Conservation (phyloP, 108 stramenopile genomes). For the Pseudonitzschia pungens region DNA sequence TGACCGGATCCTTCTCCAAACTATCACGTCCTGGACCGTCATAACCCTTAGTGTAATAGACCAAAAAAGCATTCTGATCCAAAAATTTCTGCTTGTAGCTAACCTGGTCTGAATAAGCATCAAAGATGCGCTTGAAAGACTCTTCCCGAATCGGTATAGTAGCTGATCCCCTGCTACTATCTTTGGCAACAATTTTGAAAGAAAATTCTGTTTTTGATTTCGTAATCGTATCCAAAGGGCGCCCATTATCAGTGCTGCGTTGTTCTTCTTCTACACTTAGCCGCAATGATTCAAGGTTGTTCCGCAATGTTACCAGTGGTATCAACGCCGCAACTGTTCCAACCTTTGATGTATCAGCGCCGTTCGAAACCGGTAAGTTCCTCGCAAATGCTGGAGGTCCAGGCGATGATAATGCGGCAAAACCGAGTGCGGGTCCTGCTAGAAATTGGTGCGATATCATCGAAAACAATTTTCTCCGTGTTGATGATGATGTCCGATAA, state of each 20-base stretch:
- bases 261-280: constrained; percentile 17
- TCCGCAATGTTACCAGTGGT: constrained; percentile 52
- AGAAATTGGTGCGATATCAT: background rate
- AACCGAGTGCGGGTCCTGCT: background rate
- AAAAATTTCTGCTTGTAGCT: constrained; percentile 85
- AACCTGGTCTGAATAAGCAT: constrained; percentile 73
- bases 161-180: background rate
- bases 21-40: constrained; percentile 71
- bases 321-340: constrained; percentile 61
- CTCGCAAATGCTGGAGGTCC: constrained; percentile 34
- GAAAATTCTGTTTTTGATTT: background rate
- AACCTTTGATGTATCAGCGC: constrained; percentile 54
- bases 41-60: constrained; percentile 85
- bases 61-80: constrained; percentile 86
- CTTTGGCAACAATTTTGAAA: background rate
- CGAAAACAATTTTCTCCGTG: no score
- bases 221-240: background rate
- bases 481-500: no score
- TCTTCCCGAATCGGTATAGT: constrained; percentile 59
- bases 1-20: constrained; percentile 53
- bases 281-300: constrained; percentile 28
- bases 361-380: constrained; percentile 62
- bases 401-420: background rate
- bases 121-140: constrained; percentile 75
- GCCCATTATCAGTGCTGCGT: background rate